These are phyloP conservation scores for Cyberlindnera mrakii DNA, from an alignment of 805 yeast genomes.

Conservation along the genomic window DNA sequence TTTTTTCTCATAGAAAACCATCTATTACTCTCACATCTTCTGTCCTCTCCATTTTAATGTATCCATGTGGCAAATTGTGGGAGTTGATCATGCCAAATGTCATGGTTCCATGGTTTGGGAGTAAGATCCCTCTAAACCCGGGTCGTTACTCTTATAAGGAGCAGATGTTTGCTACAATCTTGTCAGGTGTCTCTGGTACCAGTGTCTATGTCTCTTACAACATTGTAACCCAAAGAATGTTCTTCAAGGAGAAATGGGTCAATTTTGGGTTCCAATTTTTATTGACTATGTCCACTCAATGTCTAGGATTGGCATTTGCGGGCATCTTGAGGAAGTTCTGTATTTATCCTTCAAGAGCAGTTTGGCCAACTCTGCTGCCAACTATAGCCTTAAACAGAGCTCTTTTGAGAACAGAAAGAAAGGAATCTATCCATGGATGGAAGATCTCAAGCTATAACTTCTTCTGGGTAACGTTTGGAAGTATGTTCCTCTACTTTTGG, in stretches of 20 bases:
- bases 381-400: conserved; percentile 45
- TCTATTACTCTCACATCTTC: conserved; percentile 37
- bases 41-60: conserved; percentile 40
- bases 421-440: conserved; percentile 29
- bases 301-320: conserved; percentile 63
- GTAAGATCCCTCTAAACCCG: conserved; percentile 42
- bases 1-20: conserved; percentile 52
- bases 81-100: conserved; percentile 40
- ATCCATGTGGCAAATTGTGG: conserved; percentile 39
- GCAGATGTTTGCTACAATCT: conserved; percentile 55
- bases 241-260: conserved; percentile 26
- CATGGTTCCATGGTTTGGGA: conserved; percentile 35
- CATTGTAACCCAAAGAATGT: conserved; percentile 30
- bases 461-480: conserved; percentile 25
- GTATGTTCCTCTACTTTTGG: conserved; percentile 39
- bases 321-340: conserved; percentile 54
- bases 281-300: conserved; percentile 49
- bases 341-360: conserved; percentile 43
- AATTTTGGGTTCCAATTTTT: conserved; percentile 47
- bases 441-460: conserved; percentile 29
- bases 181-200: conserved; percentile 27
- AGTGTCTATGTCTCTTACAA: conserved; percentile 31
- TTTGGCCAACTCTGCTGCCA: conserved; percentile 54
- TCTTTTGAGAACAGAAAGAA: conserved; percentile 31
- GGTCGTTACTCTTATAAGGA: conserved; percentile 64